Base-by-base conservation (phyloP, 306 rosid genomes). In the Casuarina cunninghamiana region DNA sequence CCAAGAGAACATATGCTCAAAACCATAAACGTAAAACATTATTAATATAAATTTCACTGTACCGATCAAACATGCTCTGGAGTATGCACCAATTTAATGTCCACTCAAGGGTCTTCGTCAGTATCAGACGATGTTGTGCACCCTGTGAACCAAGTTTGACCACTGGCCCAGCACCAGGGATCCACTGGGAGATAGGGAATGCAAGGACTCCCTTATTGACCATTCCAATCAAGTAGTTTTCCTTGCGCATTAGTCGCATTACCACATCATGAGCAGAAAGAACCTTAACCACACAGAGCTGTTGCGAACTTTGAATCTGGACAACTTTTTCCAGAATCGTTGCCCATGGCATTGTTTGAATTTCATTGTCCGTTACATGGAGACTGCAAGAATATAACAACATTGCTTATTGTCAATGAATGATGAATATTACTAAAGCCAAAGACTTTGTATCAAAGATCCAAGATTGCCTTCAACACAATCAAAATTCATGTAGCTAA, bases 1-100 rank as follows among this genome's bases (percentile, higher is more conserved):
- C 21, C 71, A 39, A 17, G 51, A 17, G 50, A 67, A 67, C 42
- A 62, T 62, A 55, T 54, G 45, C 32, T 65, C 65, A 83, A 77
- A 42, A 66, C 63, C 45, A 32, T 49, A 21, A 57, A 32, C 9
- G 41, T 46, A 79, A 39, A 58, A 45, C 62, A 19, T 65, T 32
- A 26, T 69, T 74, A 54, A 53, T 39, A 62, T 17, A 75, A 62
- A 39, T 76, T 63, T 63, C 77, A 77, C 81, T 84, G 39, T 88
- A 94, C 97, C 98, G 88, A 85, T 95, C 99, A 86, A 95, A 95
- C 99, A 95, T 95, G 91, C 96, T 93, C 80, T 95, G 96, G 80
- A 93, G 79, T 74, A 95, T 93, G 88, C 96, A 91, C 99, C 99
- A 93, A 83, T 89, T 95, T 80, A 95, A 93, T 74, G 97, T 88